Percentiles rank a stretch among this genome's conserved stretches.
phyloP scores from a whole-genome alignment of 495 filamentous ascomycete genomes.

The Rostrohypoxylon terebratum region DNA sequence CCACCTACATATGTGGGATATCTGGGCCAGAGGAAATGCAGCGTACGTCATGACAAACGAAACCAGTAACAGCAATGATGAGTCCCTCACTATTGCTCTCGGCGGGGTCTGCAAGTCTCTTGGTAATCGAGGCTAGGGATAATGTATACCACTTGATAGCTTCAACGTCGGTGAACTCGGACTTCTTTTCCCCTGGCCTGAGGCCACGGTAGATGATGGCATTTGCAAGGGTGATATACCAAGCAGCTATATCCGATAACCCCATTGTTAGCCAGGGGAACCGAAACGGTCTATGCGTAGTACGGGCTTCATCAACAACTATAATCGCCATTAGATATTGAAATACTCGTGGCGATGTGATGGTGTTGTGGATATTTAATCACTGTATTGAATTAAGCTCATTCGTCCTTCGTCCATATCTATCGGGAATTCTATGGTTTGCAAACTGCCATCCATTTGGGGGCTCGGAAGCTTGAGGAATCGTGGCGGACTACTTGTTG shows the following conservation, averaged over 20 bases:
- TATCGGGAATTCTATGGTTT: constrained; percentile 26
- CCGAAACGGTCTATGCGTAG: constrained; percentile 40
- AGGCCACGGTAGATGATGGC: constrained; percentile 24
- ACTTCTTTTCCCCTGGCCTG: constrained; percentile 2
- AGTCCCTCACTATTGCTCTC: constrained; percentile 36
- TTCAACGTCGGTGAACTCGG: constrained; percentile 32
- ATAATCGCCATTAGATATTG: constrained; percentile 15
- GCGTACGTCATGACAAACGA: constrained; percentile 48
- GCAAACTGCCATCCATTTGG: constrained; percentile 23
- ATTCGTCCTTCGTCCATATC: constrained; percentile 44
- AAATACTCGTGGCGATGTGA: neutral
- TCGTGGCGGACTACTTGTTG: neutral
- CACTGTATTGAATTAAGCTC: constrained; percentile 38
- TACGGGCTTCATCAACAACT: constrained; percentile 41
- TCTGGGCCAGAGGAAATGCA: neutral
- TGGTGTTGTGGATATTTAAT: neutral
- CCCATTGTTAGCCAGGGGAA: constrained; percentile 45
- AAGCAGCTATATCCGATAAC: constrained; percentile 40
- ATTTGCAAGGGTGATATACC: constrained; percentile 46
- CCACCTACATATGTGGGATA: neutral
- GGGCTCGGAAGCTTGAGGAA: constrained; percentile 15
- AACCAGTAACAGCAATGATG: constrained; percentile 43
- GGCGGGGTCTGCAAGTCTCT: constrained; percentile 39
- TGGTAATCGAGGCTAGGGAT: constrained; percentile 39
- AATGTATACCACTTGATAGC: constrained; percentile 47